Conservation (phyloP, 2,329 filamentous ascomycete species). For the Colletotrichum viniferum region DNA sequence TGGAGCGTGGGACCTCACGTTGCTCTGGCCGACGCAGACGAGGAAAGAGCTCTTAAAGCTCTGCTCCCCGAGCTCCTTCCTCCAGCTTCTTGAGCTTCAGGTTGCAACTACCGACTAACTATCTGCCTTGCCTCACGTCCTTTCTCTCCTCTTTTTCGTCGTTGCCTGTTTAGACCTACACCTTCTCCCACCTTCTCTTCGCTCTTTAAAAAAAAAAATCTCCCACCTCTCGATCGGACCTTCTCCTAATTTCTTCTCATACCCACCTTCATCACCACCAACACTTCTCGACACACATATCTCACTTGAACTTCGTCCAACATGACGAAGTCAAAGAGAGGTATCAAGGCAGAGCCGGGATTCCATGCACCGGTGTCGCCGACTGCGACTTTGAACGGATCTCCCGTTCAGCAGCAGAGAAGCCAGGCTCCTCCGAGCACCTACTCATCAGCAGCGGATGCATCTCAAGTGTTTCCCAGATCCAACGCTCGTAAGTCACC, state of each 20-base stretch:
- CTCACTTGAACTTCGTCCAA: background rate
- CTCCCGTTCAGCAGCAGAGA: background rate
- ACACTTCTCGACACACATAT: background rate
- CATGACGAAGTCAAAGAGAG: constrained; percentile 12
- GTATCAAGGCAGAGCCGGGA: constrained; percentile 16
- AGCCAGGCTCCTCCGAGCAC: background rate
- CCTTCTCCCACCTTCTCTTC: background rate
- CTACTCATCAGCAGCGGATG: background rate
- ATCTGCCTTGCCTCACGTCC: background rate
- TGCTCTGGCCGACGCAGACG: constrained; percentile 19
- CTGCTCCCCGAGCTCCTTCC: constrained; percentile 1
- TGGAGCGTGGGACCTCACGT: constrained; percentile 15
- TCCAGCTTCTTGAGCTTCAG: background rate
- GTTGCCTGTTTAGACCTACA: background rate
- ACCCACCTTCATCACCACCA: background rate
- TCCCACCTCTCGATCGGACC: background rate
- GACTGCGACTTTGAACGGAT: background rate
- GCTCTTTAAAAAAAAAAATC: background rate
- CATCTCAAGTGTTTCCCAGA: constrained; percentile 25
- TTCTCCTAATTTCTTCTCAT: background rate
- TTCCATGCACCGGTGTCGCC: background rate
- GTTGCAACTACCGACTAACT: background rate
- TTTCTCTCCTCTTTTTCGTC: background rate
- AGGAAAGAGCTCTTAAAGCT: constrained; percentile 22
- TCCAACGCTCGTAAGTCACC: constrained; percentile 43